Evolutionary conservation across 2,329 filamentous ascomycete species (phyloP).

Genomic region (Lachnellula subtilissima): DNA sequence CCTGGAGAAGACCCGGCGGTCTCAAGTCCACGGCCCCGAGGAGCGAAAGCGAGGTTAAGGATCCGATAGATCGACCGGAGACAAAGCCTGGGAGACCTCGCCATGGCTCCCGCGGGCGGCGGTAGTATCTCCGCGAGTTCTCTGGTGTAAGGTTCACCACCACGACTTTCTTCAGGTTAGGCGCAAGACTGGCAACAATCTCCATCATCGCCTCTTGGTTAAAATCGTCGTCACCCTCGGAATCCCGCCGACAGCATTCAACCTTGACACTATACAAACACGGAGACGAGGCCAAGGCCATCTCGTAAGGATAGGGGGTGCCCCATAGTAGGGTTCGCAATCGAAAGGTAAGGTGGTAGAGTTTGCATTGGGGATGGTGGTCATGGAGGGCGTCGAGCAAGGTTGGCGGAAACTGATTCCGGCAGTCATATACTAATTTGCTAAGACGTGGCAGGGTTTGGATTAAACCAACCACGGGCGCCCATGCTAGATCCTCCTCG

Average conservation of each 20-base stretch:
- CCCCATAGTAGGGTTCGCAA: slow-evolving; percentile 7
- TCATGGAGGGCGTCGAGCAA: slow-evolving; percentile 8
- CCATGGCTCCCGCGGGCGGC: slow-evolving; percentile 3
- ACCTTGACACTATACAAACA: slow-evolving; percentile 12
- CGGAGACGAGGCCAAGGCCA: slow-evolving; percentile 7
- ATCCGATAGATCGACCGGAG: slow-evolving; percentile 6
- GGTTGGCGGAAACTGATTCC: slow-evolving; percentile 10
- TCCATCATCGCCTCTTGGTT: slow-evolving; percentile 11
- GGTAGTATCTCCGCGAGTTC: slow-evolving; percentile 1
- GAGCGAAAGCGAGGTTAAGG: slow-evolving; percentile 8
- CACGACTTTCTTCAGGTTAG: slow-evolving; percentile 12
- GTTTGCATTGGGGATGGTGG: slow-evolving; percentile 9
- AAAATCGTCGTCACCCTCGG: slow-evolving; percentile 7
- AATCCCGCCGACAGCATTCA: slow-evolving; percentile 5
- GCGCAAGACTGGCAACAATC: slow-evolving; percentile 7
- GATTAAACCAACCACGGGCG: slow-evolving; percentile 3
- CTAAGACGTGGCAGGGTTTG: slow-evolving; percentile 2
- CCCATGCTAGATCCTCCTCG: slow-evolving; percentile 11
- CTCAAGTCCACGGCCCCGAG: neutral
- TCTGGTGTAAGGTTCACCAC: slow-evolving; percentile 5
- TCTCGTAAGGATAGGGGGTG: slow-evolving; percentile 8
- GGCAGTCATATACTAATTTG: slow-evolving; percentile 10
- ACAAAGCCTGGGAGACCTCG: slow-evolving; percentile 13
- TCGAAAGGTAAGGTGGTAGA: slow-evolving; percentile 10
- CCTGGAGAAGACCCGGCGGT: slow-evolving; percentile 1